These are phyloP conservation scores for Fistulinella staudtii DNA, from an alignment of 1,284 basidiomycete species.

Conservation along the genomic window DNA sequence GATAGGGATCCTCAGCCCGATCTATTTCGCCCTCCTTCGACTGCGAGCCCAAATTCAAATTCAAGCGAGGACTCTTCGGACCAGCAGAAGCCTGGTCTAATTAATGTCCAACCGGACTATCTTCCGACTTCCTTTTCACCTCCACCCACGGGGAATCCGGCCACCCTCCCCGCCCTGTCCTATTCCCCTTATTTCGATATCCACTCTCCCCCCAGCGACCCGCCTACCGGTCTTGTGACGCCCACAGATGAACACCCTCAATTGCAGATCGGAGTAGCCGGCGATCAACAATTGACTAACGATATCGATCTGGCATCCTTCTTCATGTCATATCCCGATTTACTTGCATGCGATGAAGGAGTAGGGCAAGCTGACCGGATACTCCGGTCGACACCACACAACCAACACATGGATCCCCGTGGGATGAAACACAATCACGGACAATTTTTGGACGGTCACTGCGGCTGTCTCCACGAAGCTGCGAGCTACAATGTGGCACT, in stretches of 20 bases:
- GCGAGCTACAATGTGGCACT: slow-evolving; percentile 53
- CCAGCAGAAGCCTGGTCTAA: slow-evolving; percentile 2
- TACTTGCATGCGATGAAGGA: slow-evolving; percentile 22
- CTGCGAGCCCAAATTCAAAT: neutral
- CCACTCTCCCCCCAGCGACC: slow-evolving; percentile 37
- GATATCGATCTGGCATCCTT: slow-evolving; percentile 41
- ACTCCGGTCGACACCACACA: neutral
- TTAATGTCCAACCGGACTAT: slow-evolving; percentile 4
- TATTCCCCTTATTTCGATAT: slow-evolving; percentile 30
- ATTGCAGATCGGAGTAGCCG: slow-evolving; percentile 27
- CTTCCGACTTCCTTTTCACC: slow-evolving; percentile 13
- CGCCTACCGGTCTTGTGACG: slow-evolving; percentile 42
- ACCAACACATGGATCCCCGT: slow-evolving; percentile 9
- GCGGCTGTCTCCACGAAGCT: slow-evolving; percentile 54
- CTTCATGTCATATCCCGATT: slow-evolving; percentile 37
- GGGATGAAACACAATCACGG: slow-evolving; percentile 15
- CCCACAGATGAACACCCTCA: slow-evolving; percentile 38
- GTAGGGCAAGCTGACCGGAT: slow-evolving; percentile 11
- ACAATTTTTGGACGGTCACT: slow-evolving; percentile 37
- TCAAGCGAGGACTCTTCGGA: slow-evolving; percentile 5
- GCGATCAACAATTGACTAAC: slow-evolving; percentile 23
- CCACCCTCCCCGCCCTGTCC: slow-evolving; percentile 4
- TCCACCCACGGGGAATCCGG: slow-evolving; percentile 5
- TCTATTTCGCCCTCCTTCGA: neutral
- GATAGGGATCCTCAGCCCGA: slow-evolving; percentile 5